Conservation (phyloP, 139 green algal species). For the Tetradesmus obliquus region DNA sequence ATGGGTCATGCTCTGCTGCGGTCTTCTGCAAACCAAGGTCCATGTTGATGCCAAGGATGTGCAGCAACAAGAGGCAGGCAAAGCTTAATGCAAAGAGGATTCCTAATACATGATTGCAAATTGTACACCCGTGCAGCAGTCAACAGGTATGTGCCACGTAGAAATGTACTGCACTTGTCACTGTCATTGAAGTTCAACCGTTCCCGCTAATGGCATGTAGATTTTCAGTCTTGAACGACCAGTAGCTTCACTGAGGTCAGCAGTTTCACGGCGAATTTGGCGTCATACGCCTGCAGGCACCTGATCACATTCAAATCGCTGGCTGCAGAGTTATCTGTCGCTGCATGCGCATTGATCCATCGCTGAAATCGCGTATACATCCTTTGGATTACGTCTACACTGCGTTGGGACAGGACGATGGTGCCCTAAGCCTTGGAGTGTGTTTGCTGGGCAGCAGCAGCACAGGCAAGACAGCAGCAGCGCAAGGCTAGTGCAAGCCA, state of each 20-base stretch:
- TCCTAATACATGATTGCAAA: neutral
- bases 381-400: too few species aligned
- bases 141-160: neutral
- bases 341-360: neutral
- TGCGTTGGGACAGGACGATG: neutral
- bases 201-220: neutral
- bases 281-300: neutral
- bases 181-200: neutral
- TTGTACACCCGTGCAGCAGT: neutral
- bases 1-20: neutral
- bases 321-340: neutral
- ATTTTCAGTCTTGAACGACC: too few species aligned
- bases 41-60: neutral
- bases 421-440: neutral
- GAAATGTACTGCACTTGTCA: neutral
- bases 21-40: neutral
- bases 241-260: too few species aligned
- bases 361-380: neutral
- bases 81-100: neutral
- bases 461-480: neutral
- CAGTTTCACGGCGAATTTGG: neutral
- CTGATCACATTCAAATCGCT: neutral
- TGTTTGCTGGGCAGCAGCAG: conserved; percentile 1
- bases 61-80: neutral
- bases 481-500: neutral